These are phyloP conservation scores for Phalaenopsis aphrodite DNA, from an alignment of 106 monocot genomes.

Conservation along the genomic window DNA sequence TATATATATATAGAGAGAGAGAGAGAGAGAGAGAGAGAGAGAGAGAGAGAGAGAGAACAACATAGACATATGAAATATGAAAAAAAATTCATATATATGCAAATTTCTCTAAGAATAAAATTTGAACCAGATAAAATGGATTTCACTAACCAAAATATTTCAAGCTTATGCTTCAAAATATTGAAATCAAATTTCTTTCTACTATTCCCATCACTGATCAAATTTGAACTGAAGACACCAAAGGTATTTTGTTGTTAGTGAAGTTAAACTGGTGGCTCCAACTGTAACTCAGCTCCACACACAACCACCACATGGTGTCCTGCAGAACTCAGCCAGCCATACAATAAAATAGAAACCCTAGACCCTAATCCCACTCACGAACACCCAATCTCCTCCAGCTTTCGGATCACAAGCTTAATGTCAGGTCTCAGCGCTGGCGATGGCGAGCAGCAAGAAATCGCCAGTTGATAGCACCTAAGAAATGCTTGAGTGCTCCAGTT, in stretches of 20 bases:
- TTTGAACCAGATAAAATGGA: background rate
- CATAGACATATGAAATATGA: too few species aligned
- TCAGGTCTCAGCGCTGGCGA: constrained; percentile 70
- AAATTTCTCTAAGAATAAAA: too few species aligned
- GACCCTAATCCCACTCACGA: background rate
- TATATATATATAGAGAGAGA: too few species aligned
- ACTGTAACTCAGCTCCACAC: background rate
- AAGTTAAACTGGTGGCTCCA: background rate
- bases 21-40: too few species aligned
- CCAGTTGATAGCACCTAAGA: constrained; percentile 56
- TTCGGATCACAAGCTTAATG: constrained; percentile 41
- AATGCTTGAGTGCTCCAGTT: constrained; percentile 28
- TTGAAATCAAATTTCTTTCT: background rate
- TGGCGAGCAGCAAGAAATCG: constrained; percentile 80
- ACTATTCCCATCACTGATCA: background rate
- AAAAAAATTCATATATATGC: too few species aligned
- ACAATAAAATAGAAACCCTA: background rate
- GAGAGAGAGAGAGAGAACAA: too few species aligned
- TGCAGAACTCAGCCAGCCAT: background rate
- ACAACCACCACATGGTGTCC: constrained; percentile 3
- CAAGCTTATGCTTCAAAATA: background rate
- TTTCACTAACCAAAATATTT: background rate
- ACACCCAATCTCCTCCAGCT: constrained; percentile 42
- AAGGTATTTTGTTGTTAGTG: background rate
- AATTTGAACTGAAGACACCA: too few species aligned